These are phyloP conservation scores for Fraxinus ornus DNA, from an alignment of 305 asterid genomes.

Conservation along the genomic window DNA sequence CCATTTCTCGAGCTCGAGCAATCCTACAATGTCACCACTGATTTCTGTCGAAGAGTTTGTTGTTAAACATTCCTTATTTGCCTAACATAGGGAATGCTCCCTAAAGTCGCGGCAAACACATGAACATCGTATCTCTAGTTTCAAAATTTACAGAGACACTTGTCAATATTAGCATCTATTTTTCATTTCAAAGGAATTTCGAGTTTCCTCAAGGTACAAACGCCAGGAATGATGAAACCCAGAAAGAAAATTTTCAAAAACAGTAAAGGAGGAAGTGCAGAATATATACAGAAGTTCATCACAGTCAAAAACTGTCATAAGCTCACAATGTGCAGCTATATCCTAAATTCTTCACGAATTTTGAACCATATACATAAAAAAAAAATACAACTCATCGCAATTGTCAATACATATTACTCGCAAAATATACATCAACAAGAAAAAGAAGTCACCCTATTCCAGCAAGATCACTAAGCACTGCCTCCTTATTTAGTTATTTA, in stretches of 20 bases:
- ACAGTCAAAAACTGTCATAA: neutral
- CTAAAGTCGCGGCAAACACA: too few species aligned
- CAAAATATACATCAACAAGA: constrained; percentile 20
- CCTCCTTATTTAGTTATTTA: constrained; percentile 10
- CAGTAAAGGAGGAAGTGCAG: neutral
- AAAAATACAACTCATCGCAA: constrained; percentile 1
- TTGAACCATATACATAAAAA: constrained; percentile 10
- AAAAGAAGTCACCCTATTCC: constrained; percentile 28
- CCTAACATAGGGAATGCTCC: neutral
- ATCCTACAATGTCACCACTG: neutral
- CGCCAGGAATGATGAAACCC: neutral
- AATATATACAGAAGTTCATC: neutral
- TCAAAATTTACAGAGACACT: neutral
- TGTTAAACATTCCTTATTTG: neutral
- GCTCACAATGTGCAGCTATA: neutral
- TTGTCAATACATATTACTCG: neutral
- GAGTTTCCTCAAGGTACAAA: neutral
- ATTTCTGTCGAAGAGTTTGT: neutral
- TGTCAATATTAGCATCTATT: neutral
- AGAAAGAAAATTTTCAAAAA: neutral
- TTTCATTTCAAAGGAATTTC: neutral
- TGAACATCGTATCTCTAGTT: neutral
- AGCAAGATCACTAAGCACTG: constrained; percentile 15
- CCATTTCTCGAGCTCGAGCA: too few species aligned
- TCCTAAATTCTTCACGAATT: neutral